A percentile compares a stretch with the other conserved stretches of the same genome.
These are phyloP conservation scores for Sarocladium kiliense DNA, from an alignment of 2,329 filamentous ascomycete species.

Conservation along the genomic window DNA sequence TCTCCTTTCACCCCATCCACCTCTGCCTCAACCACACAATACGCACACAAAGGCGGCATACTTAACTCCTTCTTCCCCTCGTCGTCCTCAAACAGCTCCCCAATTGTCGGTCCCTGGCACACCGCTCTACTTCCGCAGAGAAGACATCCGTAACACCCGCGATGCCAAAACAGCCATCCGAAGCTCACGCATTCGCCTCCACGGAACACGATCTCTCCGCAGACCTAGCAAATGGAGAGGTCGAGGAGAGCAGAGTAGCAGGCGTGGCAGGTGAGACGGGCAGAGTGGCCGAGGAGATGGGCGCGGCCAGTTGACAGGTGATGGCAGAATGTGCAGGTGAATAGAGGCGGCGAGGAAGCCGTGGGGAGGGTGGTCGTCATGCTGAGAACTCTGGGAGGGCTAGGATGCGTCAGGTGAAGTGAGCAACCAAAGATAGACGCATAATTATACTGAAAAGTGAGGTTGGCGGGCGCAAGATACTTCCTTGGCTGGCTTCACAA, in stretches of 20 bases:
- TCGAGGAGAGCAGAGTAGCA: constrained; percentile 46
- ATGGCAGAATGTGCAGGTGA: constrained; percentile 55
- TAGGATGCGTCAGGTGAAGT: neutral
- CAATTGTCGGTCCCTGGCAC: constrained; percentile 27
- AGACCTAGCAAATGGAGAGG: constrained; percentile 53
- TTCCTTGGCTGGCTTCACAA: neutral
- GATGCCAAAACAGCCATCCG: constrained; percentile 59
- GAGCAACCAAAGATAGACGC: neutral
- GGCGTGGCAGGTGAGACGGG: constrained; percentile 41
- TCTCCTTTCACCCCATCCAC: constrained; percentile 24
- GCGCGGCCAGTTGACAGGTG: constrained; percentile 30
- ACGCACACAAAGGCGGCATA: constrained; percentile 43
- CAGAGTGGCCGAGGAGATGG: constrained; percentile 37
- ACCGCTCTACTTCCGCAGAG: constrained; percentile 40
- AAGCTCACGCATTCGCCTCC: constrained; percentile 51
- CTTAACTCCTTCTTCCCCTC: constrained; percentile 32
- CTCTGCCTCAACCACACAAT: constrained; percentile 38
- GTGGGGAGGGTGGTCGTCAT: neutral
- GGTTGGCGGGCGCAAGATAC: too few species aligned
- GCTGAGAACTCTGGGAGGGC: too few species aligned
- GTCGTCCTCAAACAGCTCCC: constrained; percentile 25
- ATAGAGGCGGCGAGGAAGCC: constrained; percentile 20
- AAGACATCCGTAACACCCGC: constrained; percentile 50
- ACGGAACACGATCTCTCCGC: constrained; percentile 48
- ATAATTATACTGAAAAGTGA: neutral